Evolutionary conservation across 441 rosid species (phyloP), one percentile per base, ranked within the genome.

Genomic region (Populus trichocarpa): DNA sequence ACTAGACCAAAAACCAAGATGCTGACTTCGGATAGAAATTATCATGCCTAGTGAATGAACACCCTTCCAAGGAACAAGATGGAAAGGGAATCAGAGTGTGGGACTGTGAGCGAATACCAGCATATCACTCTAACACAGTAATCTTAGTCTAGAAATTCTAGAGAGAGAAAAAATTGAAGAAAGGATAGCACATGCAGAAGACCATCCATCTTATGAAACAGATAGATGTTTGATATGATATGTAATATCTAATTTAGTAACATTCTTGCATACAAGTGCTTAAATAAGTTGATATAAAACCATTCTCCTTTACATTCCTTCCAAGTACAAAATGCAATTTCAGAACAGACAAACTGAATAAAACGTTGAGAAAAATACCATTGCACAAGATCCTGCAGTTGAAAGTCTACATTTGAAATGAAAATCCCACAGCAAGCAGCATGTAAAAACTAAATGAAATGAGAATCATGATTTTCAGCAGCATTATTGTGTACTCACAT

Each of bases 401-500:
- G 25, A 75, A 42, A 69, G 53, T 23, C 36, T 23, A 33, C 38
- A 33, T 32, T 23, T 68, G 67, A 33, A 64, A 36, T 3, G 53
- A 33, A 33, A 53, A 76, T 6, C 53, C 13, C 67, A 76, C 18
- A 4, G 36, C 33, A 4, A 38, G 50, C 32, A 2, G 28, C 77
- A 74, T 40, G 57, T 22, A 70, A 75, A 73, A 14, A 8, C 57
- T 7, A 11, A 76, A 9, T 23, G 13, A 69, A 65, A 72, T 8
- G 9, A 63, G 42, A 23, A 79, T 40, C 14, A 67, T 33, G 53
- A 59, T n/a, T 20, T 67, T 53, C 40, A 33, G 40, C 46, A 38
- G n/a, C 14, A 40, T 59, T 14, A 73, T 3, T 18, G 26, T 28
- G 66, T 63, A 73, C 86, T 53, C 42, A 94, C 98, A 91, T 88